Conservation (phyloP, 2,329 filamentous ascomycete species). For the Clarireedia homoeocarpa region DNA sequence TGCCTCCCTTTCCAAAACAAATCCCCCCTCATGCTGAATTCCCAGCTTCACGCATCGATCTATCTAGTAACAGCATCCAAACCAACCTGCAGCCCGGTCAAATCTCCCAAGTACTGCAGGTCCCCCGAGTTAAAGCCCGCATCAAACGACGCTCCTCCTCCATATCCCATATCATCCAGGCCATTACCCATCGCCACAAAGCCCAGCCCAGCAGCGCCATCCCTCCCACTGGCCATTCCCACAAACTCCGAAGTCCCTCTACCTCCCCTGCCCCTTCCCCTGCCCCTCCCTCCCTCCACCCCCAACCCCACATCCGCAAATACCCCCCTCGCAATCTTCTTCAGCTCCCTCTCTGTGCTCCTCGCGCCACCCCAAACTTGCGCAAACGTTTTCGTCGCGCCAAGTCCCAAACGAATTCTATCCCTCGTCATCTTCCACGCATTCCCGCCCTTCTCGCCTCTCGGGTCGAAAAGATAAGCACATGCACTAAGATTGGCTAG, state of each 20-base stretch:
- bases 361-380: conserved; percentile 49
- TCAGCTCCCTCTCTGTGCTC: conserved; percentile 42
- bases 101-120: neutral
- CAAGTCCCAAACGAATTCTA: conserved; percentile 49
- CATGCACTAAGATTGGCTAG: conserved; percentile 54
- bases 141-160: neutral
- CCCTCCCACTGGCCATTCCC: neutral
- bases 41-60: neutral
- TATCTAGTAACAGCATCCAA: neutral
- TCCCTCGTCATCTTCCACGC: conserved; percentile 40
- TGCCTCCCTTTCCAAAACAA: too few species aligned
- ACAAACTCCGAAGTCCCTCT: neutral
- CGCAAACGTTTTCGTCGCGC: conserved; percentile 47
- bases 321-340: conserved; percentile 17
- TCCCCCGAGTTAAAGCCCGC: neutral
- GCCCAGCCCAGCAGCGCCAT: neutral
- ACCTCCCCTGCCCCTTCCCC: neutral
- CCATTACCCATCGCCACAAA: neutral
- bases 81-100: neutral
- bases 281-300: neutral
- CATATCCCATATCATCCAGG: neutral
- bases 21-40: neutral
- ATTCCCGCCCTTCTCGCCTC: conserved; percentile 17
- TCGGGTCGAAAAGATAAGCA: conserved; percentile 36
- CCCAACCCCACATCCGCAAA: conserved; percentile 1